Evolutionary conservation across 108 stramenopile genomes (phyloP), one percentile per base, ranked within the genome.

Genomic region (Schizochytrium sp.): DNA sequence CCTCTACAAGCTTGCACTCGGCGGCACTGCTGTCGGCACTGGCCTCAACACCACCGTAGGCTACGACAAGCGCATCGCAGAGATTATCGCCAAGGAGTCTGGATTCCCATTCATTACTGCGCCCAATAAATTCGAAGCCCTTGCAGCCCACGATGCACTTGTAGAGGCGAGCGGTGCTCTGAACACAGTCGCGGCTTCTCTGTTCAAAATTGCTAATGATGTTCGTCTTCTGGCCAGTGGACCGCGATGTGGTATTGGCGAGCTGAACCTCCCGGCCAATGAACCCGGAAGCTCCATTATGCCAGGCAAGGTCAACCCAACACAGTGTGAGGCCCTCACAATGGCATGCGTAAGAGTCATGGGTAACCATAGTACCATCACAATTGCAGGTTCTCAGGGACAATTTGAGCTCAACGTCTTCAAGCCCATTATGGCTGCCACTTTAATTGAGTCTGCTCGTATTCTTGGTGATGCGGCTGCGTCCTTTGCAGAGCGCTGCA

Each of bases 261-360:
- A 99, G 76, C 87, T 99, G 56, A 90, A 91, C 47, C 91, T 99
- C 12, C 99, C 99, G 4, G 97, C 95, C 61, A 99, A 99, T 87
- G 99, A 99, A 92, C 99, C 99, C 0, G 99, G 99, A n/a, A 93
- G 93, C 45, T 95, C 94, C 89, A 99, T 99, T 93, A 99, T 99
- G 99, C 99, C 99, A 5, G 99, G 99, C n/a, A 99, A 99, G 93
- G 97, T 99, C 56, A 99, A 99, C 91, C 99, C 99, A 5, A 98
- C 97, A 7, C 98, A 98, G 92, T 98, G 98, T 91, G 97, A 99
- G 92, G 97, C 99, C n/a, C 61, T 99, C 49, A 98, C 99, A 58
- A 99, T 99, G 99, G 97, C 97, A 41, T 96, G 96, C 88, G 97
- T 97, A 53, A 97, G 97, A 93, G 98, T 98, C n/a, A 97, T 99